Conservation (phyloP, 2,329 filamentous ascomycete genomes). For the Coniella lustricola region DNA sequence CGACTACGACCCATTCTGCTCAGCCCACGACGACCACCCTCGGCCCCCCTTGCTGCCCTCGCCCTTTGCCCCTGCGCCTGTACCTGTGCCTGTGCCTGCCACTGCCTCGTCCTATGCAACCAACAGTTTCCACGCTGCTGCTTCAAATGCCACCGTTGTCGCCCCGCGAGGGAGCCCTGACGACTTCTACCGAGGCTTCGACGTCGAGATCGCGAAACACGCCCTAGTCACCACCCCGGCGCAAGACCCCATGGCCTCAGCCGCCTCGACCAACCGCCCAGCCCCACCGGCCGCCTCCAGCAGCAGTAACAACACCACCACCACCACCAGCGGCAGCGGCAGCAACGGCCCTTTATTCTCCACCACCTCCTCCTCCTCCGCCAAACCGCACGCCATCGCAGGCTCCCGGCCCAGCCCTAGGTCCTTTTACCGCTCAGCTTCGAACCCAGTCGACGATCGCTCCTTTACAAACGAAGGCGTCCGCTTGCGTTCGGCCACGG, state of each 20-base stretch:
- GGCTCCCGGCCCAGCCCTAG: constrained; percentile 33
- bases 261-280: constrained; percentile 34
- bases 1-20: constrained; percentile 13
- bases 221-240: constrained; percentile 35
- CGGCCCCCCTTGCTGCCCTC: constrained; percentile 3
- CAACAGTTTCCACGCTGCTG: constrained; percentile 30
- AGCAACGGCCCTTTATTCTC: constrained; percentile 28
- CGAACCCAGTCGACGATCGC: constrained; percentile 46
- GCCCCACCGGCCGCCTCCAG: constrained; percentile 40
- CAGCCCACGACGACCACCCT: neutral
- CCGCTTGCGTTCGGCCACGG: constrained; percentile 27
- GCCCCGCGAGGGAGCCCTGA: constrained; percentile 37
- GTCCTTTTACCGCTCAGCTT: constrained; percentile 44
- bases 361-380: constrained; percentile 23
- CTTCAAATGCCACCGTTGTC: constrained; percentile 29
- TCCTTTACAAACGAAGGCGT: constrained; percentile 21
- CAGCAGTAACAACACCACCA: constrained; percentile 25
- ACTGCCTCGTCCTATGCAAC: constrained; percentile 30
- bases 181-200: constrained; percentile 49
- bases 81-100: too few relatives aligned
- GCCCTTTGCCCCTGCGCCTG: constrained; percentile 22
- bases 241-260: constrained; percentile 30
- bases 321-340: constrained; percentile 17
- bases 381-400: constrained; percentile 38
- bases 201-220: constrained; percentile 29